Evolutionary conservation across 1,139 yeast species (phyloP).

Genomic region (Geotrichum fermentans): DNA sequence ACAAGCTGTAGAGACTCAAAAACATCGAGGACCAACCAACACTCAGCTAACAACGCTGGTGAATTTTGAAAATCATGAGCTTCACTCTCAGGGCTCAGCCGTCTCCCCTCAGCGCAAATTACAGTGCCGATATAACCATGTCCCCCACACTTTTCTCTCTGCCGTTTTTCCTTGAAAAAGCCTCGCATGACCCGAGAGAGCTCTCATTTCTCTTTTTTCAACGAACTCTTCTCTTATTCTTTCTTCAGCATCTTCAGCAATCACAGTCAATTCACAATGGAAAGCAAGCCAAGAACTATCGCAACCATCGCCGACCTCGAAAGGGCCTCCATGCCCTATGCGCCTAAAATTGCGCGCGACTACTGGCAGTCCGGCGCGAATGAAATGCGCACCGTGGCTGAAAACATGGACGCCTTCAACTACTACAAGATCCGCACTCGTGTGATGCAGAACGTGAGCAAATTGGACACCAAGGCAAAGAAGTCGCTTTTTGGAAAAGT

Average conservation of each 20-base stretch:
- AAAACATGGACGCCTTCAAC: constrained; percentile 34
- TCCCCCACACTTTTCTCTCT: neutral
- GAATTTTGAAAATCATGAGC: too few species aligned
- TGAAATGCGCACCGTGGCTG: constrained; percentile 36
- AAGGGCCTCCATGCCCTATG: constrained; percentile 29
- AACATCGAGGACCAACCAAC: too few species aligned
- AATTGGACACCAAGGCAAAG: constrained; percentile 40
- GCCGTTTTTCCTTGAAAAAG: neutral
- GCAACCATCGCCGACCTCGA: constrained; percentile 29
- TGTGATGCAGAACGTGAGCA: constrained; percentile 42
- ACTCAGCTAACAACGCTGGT: too few species aligned
- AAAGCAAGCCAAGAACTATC: constrained; percentile 22
- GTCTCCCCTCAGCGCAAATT: too few species aligned
- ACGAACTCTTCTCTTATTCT: too few species aligned
- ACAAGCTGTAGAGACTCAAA: too few species aligned
- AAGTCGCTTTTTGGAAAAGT: constrained; percentile 41
- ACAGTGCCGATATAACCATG: too few species aligned
- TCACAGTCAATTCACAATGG: too few species aligned
- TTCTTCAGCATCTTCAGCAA: too few species aligned
- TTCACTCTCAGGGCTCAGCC: too few species aligned
- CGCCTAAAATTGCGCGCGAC: constrained; percentile 34
- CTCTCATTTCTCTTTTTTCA: neutral
- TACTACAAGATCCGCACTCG: constrained; percentile 42
- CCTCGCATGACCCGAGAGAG: too few species aligned
- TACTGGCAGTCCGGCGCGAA: constrained; percentile 41